These are phyloP conservation scores for Mycena citricolor DNA, from an alignment of 1,284 basidiomycete species.

Conservation along the genomic window DNA sequence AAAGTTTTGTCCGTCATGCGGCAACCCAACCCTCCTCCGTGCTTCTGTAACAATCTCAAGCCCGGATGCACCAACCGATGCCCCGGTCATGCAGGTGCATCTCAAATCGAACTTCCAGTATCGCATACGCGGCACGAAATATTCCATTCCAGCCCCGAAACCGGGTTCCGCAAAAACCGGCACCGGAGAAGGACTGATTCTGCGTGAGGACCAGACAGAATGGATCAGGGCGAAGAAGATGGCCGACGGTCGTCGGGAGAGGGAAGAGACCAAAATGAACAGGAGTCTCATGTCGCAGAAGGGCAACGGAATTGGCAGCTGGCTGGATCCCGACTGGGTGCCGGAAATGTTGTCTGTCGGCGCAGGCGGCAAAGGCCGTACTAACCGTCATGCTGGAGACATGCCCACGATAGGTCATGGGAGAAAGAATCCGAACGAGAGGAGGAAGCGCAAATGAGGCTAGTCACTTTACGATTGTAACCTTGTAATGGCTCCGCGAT, in stretches of 20 bases:
- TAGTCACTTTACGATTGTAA: slow-evolving; percentile 4
- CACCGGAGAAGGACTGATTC: slow-evolving; percentile 75
- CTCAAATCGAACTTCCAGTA: slow-evolving; percentile 96
- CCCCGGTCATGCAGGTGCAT: slow-evolving; percentile 79
- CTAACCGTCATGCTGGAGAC: slow-evolving; percentile 49
- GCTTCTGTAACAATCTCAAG: slow-evolving; percentile 87
- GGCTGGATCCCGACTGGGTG: slow-evolving; percentile 97
- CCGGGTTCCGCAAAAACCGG: slow-evolving; percentile 86
- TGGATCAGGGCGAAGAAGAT: slow-evolving; percentile 81
- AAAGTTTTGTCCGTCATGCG: slow-evolving; percentile 98
- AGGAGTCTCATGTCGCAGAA: slow-evolving; percentile 58
- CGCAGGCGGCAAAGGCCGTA: slow-evolving; percentile 72
- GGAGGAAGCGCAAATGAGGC: slow-evolving; percentile 55
- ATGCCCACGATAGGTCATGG: slow-evolving; percentile 86
- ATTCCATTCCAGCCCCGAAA: slow-evolving; percentile 91
- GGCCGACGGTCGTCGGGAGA: slow-evolving; percentile 67
- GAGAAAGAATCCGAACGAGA: slow-evolving; percentile 84
- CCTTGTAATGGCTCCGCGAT: slow-evolving; percentile 11
- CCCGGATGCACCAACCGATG: slow-evolving; percentile 54
- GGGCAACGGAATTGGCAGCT: slow-evolving; percentile 65
- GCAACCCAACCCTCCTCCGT: slow-evolving; percentile 88
- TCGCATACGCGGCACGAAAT: slow-evolving; percentile 88
- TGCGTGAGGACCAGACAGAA: slow-evolving; percentile 89
- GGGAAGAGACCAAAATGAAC: slow-evolving; percentile 77
- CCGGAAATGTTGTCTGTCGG: slow-evolving; percentile 82